phyloP scores from a whole-genome alignment of 2,329 filamentous ascomycete species.

The Myriangium duriaei region DNA sequence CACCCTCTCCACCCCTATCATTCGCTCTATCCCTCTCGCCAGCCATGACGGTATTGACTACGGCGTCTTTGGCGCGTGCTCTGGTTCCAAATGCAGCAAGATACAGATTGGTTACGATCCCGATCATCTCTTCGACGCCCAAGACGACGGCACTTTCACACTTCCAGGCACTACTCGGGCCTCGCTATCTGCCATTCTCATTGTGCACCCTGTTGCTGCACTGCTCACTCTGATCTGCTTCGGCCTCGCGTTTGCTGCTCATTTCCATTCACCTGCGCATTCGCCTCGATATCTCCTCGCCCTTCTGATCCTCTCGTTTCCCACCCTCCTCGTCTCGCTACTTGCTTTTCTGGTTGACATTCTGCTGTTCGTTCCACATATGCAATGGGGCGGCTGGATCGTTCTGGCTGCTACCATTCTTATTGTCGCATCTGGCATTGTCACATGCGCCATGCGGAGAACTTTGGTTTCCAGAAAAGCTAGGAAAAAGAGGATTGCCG shows the following conservation, averaged over 20 bases:
- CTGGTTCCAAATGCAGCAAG: constrained; percentile 49
- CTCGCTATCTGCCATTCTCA: constrained; percentile 73
- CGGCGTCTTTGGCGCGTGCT: constrained; percentile 87
- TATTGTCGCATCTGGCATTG: constrained; percentile 66
- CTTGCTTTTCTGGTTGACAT: constrained; percentile 89
- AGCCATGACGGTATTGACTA: constrained; percentile 65
- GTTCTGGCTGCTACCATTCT: constrained; percentile 81
- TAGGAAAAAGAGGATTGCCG: constrained; percentile 79
- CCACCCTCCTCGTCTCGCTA: constrained; percentile 71
- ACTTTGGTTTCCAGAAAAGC: constrained; percentile 85
- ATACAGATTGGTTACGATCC: constrained; percentile 71
- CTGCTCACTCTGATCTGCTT: constrained; percentile 77
- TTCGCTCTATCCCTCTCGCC: constrained; percentile 72
- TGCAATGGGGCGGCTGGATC: constrained; percentile 89
- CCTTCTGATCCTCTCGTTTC: constrained; percentile 73
- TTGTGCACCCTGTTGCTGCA: constrained; percentile 85
- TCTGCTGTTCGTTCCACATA: constrained; percentile 82
- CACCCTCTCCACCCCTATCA: constrained; percentile 81
- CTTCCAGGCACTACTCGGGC: constrained; percentile 52
- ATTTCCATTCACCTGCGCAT: constrained; percentile 78
- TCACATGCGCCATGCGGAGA: constrained; percentile 89
- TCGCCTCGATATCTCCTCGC: constrained; percentile 78
- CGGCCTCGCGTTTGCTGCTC: constrained; percentile 63
- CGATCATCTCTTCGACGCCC: constrained; percentile 38
- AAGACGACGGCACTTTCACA: constrained; percentile 41